Percentiles rank a stretch among this genome's conserved stretches.
These are phyloP conservation scores for Drechslera avenae DNA, from an alignment of 2,329 filamentous ascomycete species.

Conservation along the genomic window DNA sequence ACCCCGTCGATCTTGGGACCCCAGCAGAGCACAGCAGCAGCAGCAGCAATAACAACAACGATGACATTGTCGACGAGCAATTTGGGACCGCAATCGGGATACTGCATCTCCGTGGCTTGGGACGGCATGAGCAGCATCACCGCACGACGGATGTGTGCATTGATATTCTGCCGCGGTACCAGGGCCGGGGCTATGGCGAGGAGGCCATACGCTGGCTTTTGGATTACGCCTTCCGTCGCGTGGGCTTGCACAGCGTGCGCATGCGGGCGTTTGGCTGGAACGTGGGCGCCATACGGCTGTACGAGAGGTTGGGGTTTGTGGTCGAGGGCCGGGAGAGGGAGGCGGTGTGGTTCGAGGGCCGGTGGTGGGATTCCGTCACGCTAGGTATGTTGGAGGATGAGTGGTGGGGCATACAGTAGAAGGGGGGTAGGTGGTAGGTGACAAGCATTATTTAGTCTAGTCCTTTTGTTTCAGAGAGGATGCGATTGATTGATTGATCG, in stretches of 20 bases:
- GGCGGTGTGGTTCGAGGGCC: constrained; percentile 51
- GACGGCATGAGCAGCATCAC: constrained; percentile 42
- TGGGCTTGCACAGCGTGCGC: constrained; percentile 52
- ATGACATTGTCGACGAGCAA: too few species aligned
- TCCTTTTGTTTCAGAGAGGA: too few species aligned
- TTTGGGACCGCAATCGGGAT: constrained; percentile 20
- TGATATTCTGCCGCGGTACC: constrained; percentile 42
- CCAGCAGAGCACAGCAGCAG: too few species aligned
- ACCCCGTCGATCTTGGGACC: too few species aligned
- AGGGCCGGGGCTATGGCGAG: constrained; percentile 53
- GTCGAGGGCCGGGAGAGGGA: constrained; percentile 53
- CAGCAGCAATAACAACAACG: too few species aligned
- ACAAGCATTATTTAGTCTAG: too few species aligned
- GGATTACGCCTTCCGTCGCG: constrained; percentile 55
- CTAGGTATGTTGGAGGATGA: constrained; percentile 39
- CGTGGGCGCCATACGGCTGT: constrained; percentile 50
- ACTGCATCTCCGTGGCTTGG: constrained; percentile 14
- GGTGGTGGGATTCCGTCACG: constrained; percentile 43
- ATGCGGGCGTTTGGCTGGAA: constrained; percentile 53
- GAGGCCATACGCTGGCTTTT: constrained; percentile 57
- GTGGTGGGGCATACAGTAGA: constrained; percentile 20
- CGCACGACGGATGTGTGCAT: constrained; percentile 51
- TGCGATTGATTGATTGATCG: too few species aligned
- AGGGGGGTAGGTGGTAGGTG: too few species aligned
- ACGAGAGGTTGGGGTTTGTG: constrained; percentile 54